phyloP scores from a whole-genome alignment of 805 yeast genomes.

The Suhomyces vadensis region DNA sequence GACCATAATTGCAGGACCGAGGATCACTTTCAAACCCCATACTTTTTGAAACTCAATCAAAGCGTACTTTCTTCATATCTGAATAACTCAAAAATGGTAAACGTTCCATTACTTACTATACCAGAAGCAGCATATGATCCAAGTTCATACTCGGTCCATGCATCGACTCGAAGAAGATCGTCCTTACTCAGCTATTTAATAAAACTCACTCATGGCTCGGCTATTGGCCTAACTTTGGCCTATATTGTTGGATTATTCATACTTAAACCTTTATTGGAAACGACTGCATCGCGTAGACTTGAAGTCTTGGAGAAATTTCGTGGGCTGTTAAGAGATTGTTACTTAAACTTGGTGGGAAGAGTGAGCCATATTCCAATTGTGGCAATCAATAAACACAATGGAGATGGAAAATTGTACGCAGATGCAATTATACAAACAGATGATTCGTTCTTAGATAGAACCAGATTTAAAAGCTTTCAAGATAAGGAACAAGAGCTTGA shows the following conservation, averaged over 20 bases:
- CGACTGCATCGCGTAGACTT: slow-evolving; percentile 27
- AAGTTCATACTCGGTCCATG: slow-evolving; percentile 18
- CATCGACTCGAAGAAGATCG: slow-evolving; percentile 19
- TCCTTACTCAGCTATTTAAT: slow-evolving; percentile 28
- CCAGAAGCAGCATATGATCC: slow-evolving; percentile 44
- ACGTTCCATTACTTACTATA: slow-evolving; percentile 36
- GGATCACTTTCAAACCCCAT: slow-evolving; percentile 1
- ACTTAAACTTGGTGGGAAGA: slow-evolving; percentile 32
- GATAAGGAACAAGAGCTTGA: slow-evolving; percentile 18
- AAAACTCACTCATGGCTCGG: slow-evolving; percentile 36
- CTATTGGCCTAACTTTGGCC: slow-evolving; percentile 26
- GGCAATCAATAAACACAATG: slow-evolving; percentile 29
- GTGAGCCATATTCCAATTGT: slow-evolving; percentile 43
- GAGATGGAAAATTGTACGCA: slow-evolving; percentile 32
- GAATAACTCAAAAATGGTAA: slow-evolving; percentile 17
- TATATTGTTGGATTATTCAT: slow-evolving; percentile 36
- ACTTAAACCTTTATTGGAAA: slow-evolving; percentile 36
- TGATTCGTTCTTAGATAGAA: slow-evolving; percentile 20
- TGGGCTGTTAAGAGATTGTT: slow-evolving; percentile 34
- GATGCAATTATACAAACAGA: slow-evolving; percentile 43
- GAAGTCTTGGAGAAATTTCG: slow-evolving; percentile 38
- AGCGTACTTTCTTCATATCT: neutral
- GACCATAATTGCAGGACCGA: slow-evolving; percentile 4
- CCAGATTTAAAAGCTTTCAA: slow-evolving; percentile 4
- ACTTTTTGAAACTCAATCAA: neutral